Conservation (phyloP, 2,329 filamentous ascomycete species). For the Ophiocordyceps robertsii region DNA sequence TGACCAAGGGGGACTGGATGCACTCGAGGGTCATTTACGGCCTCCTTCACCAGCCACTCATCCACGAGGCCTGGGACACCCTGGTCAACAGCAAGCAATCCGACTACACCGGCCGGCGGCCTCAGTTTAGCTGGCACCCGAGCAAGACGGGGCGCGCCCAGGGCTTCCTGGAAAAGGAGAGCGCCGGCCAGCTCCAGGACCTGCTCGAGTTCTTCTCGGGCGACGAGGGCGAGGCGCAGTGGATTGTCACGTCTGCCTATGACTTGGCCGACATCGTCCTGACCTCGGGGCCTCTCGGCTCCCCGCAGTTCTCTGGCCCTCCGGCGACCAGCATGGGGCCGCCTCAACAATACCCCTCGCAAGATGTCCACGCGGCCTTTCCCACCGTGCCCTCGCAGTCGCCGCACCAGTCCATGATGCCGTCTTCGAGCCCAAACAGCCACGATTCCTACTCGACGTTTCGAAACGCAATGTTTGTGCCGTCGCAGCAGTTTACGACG, state of each 20-base stretch:
- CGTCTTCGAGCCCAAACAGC: conserved; percentile 7
- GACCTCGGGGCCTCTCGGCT: conserved; percentile 16
- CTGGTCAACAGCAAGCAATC: conserved; percentile 39
- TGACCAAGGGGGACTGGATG: conserved; percentile 53
- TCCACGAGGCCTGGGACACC: conserved; percentile 48
- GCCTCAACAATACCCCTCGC: conserved; percentile 10
- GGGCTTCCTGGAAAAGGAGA: conserved; percentile 48
- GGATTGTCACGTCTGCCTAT: conserved; percentile 44
- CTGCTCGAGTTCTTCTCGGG: conserved; percentile 52
- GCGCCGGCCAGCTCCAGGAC: conserved; percentile 48
- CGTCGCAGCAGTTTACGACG: conserved; percentile 16
- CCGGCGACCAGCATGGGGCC: conserved; percentile 9
- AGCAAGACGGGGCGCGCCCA: conserved; percentile 42
- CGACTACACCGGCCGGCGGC: conserved; percentile 38
- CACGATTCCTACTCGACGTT: conserved; percentile 17
- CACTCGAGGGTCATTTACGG: conserved; percentile 56
- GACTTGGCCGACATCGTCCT: conserved; percentile 37
- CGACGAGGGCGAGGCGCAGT: conserved; percentile 40
- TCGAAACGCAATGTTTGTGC: conserved; percentile 18
- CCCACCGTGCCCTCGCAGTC: conserved; percentile 19
- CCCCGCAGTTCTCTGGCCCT: conserved; percentile 16
- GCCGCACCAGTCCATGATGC: conserved; percentile 12
- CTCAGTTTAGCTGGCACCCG: conserved; percentile 49
- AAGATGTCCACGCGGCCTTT: conserved; percentile 17
- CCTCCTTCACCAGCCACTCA: conserved; percentile 50